Conservation (phyloP, 176 grass and related monocot genomes). For the Paspalum vaginatum region DNA sequence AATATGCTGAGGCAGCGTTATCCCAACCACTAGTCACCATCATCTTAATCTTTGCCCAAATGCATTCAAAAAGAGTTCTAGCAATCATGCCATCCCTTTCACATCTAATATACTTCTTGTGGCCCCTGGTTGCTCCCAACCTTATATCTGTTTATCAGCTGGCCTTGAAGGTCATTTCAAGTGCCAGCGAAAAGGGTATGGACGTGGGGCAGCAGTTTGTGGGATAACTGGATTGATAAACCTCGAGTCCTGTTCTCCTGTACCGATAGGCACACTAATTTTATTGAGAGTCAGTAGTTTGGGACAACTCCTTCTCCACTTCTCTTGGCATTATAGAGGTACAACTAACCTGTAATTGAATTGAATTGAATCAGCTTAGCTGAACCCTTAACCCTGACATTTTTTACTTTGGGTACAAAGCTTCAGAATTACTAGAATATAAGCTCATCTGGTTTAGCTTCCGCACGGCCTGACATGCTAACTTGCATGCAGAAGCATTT, state of each 20-base stretch:
- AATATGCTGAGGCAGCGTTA: background rate
- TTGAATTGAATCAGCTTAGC: conserved; percentile 21
- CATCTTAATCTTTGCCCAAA: background rate
- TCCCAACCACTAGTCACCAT: background rate
- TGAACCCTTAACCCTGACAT: background rate
- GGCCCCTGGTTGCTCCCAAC: background rate
- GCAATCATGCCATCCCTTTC: conserved; percentile 32
- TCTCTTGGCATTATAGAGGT: conserved; percentile 24
- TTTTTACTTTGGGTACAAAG: background rate
- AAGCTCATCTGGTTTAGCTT: background rate
- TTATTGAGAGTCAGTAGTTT: conserved; percentile 12
- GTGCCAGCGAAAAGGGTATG: background rate
- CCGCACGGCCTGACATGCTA: background rate
- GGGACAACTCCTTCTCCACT: conserved; percentile 9
- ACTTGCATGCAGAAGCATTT: background rate
- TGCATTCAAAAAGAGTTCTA: background rate
- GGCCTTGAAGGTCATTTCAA: conserved; percentile 9
- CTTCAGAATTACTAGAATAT: background rate
- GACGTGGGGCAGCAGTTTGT: background rate
- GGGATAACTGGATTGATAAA: conserved; percentile 14
- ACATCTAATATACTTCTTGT: background rate
- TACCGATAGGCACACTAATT: conserved; percentile 1
- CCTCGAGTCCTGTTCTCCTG: background rate
- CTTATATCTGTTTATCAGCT: conserved; percentile 29
- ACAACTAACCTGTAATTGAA: conserved; percentile 18